A percentile compares a stretch with the other conserved stretches of the same genome.
These are phyloP conservation scores for Trametes hirsuta DNA, from an alignment of 1,284 basidiomycete genomes.

Conservation along the genomic window DNA sequence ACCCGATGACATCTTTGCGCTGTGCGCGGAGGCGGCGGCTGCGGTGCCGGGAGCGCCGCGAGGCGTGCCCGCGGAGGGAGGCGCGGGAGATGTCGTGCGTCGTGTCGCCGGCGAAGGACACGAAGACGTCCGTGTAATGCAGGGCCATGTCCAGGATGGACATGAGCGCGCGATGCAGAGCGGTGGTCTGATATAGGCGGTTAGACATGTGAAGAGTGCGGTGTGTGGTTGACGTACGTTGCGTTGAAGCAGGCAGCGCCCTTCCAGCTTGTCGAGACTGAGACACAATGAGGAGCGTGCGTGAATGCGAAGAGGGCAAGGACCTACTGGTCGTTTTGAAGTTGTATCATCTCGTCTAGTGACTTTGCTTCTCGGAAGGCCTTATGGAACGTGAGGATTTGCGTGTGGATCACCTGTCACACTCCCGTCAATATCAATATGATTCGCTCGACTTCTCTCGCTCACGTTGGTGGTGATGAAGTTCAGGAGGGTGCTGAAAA, in stretches of 20 bases:
- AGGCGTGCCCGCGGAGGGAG: conserved; percentile 41
- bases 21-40: conserved; percentile 58
- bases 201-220: neutral
- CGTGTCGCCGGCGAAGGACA: conserved; percentile 59
- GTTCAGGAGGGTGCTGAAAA: conserved; percentile 65
- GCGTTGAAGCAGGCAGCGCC: conserved; percentile 67
- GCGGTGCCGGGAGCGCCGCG: conserved; percentile 55
- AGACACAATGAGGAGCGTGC: neutral
- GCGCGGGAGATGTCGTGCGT: conserved; percentile 62
- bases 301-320: neutral
- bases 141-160: conserved; percentile 76
- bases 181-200: conserved; percentile 50
- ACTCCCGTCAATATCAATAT: conserved; percentile 6
- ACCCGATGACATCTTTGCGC: conserved; percentile 63
- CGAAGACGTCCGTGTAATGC: conserved; percentile 66
- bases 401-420: conserved; percentile 67
- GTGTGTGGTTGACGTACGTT: conserved; percentile 48
- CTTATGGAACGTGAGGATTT: conserved; percentile 61
- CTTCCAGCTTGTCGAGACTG: conserved; percentile 66
- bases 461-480: conserved; percentile 77
- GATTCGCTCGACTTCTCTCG: neutral
- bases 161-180: conserved; percentile 65
- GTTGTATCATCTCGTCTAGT: conserved; percentile 74
- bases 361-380: conserved; percentile 60
- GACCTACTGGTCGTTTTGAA: conserved; percentile 77